Conservation (phyloP, 306 rosid species). For the Datisca glomerata region DNA sequence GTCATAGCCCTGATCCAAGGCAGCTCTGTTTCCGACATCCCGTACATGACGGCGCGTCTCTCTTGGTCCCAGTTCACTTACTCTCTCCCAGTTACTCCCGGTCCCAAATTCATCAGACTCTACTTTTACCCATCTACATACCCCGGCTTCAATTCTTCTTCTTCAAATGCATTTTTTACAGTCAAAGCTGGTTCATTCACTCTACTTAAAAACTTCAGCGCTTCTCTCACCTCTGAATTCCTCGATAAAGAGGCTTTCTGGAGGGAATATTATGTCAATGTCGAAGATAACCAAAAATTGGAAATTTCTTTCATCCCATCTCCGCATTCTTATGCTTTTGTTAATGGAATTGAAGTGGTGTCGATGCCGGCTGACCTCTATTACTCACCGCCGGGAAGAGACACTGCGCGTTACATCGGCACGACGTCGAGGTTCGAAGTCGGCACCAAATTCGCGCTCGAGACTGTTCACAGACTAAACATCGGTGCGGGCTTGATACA, state of each 20-base stretch:
- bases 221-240: slow-evolving; percentile 19
- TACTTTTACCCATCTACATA: slow-evolving; percentile 24
- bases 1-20: background rate
- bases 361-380: slow-evolving; percentile 64
- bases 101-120: slow-evolving; percentile 39
- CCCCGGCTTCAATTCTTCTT: slow-evolving; percentile 2
- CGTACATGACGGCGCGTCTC: slow-evolving; percentile 15
- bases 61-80: slow-evolving; percentile 34
- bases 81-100: slow-evolving; percentile 23
- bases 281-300: slow-evolving; percentile 14
- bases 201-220: slow-evolving; percentile 33
- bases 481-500: slow-evolving; percentile 5
- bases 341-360: slow-evolving; percentile 61
- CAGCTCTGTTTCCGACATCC: background rate
- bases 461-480: slow-evolving; percentile 15
- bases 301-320: slow-evolving; percentile 32
- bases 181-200: slow-evolving; percentile 39
- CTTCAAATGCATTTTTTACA: slow-evolving; percentile 37
- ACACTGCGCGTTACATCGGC: background rate
- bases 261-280: slow-evolving; percentile 31
- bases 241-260: background rate
- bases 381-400: slow-evolving; percentile 1
- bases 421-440: background rate
- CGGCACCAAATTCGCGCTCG: slow-evolving; percentile 10
- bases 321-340: slow-evolving; percentile 31